These are phyloP conservation scores for Silene conica DNA, from an alignment of 148 eudicot genomes.

Conservation along the genomic window DNA sequence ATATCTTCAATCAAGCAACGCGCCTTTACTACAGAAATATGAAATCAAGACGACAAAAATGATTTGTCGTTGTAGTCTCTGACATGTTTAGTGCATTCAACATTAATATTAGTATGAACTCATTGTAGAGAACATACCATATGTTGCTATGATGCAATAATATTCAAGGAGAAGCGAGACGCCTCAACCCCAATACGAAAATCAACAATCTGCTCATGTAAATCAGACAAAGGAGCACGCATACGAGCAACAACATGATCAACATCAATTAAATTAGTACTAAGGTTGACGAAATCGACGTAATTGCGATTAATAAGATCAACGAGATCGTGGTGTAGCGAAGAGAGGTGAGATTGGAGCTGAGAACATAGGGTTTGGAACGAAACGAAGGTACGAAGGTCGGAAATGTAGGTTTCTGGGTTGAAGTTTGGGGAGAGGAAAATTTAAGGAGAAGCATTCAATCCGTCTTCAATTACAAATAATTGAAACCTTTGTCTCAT, in stretches of 20 bases:
- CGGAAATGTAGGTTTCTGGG: conserved; percentile 71
- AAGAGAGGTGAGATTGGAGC: conserved; percentile 61
- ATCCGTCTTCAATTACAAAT: too few species aligned
- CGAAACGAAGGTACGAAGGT: conserved; percentile 97
- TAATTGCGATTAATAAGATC: conserved; percentile 89
- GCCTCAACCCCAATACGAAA: conserved; percentile 54
- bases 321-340: conserved; percentile 67
- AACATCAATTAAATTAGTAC: conserved; percentile 79
- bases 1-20: too few species aligned
- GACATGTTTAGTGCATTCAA: too few species aligned
- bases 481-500: too few species aligned
- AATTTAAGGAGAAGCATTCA: too few species aligned
- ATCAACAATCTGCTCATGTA: conserved; percentile 61
- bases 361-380: conserved; percentile 81
- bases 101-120: too few species aligned
- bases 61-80: too few species aligned
- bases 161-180: too few species aligned
- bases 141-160: too few species aligned
- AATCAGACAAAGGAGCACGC: conserved; percentile 84
- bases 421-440: conserved; percentile 65
- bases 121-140: too few species aligned
- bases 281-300: conserved; percentile 77
- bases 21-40: too few species aligned
- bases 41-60: too few species aligned
- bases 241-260: conserved; percentile 72